Evolutionary conservation across 495 filamentous ascomycete genomes (phyloP).

Genomic region (Neurospora sp.): DNA sequence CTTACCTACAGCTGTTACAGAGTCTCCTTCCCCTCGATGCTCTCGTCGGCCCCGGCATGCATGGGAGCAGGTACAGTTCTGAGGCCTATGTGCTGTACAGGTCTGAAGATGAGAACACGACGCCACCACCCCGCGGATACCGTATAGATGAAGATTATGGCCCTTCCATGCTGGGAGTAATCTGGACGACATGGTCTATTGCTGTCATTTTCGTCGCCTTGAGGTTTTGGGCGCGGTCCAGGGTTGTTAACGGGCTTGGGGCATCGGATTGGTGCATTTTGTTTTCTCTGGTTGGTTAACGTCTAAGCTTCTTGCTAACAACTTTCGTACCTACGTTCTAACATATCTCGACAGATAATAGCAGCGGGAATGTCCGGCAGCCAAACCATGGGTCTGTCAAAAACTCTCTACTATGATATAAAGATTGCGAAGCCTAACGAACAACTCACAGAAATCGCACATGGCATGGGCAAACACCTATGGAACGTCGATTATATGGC

Average conservation of each 20-base stretch:
- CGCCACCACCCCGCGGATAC: neutral
- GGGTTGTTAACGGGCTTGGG: constrained; percentile 10
- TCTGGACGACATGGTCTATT: constrained; percentile 8
- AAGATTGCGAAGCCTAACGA: neutral
- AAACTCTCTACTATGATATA: neutral
- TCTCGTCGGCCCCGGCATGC: neutral
- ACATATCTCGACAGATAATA: constrained; percentile 3
- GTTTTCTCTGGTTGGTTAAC: constrained; percentile 9
- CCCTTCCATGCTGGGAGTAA: constrained; percentile 7
- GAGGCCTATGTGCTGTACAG: neutral
- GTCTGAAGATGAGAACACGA: neutral
- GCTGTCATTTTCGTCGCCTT: constrained; percentile 13
- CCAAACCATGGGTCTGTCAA: constrained; percentile 2
- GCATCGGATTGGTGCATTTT: constrained; percentile 12
- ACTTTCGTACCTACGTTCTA: neutral
- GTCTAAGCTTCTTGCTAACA: neutral
- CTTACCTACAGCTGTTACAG: neutral
- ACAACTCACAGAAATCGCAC: constrained; percentile 2
- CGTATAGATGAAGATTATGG: neutral
- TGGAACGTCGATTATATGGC: constrained; percentile 5
- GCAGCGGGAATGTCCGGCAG: constrained; percentile 1
- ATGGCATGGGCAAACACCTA: constrained; percentile 16
- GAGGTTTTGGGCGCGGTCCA: constrained; percentile 14
- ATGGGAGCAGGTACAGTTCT: neutral
- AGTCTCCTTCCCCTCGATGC: neutral